These are phyloP conservation scores for Verruconis gallopava DNA, from an alignment of 2,329 filamentous ascomycete genomes.

Conservation along the genomic window DNA sequence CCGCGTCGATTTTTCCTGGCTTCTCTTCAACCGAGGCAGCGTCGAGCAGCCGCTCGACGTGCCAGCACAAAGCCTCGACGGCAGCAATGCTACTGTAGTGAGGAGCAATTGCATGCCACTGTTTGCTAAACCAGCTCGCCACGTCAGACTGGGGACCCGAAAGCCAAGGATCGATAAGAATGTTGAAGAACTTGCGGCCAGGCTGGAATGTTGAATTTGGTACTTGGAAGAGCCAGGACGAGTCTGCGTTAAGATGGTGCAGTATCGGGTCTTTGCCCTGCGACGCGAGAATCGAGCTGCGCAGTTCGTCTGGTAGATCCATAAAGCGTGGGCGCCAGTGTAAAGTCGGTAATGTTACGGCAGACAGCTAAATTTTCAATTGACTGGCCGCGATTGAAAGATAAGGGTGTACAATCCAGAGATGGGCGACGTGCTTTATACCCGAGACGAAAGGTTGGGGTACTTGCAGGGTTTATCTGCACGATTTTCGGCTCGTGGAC, in stretches of 20 bases:
- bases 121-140: constrained; percentile 50
- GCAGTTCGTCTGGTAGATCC: background rate
- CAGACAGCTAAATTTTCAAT: too few species aligned
- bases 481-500: too few species aligned
- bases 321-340: too few species aligned
- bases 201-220: constrained; percentile 35
- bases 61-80: constrained; percentile 38
- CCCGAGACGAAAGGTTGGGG: too few species aligned
- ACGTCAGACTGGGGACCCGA: constrained; percentile 50
- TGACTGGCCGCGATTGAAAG: too few species aligned
- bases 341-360: too few species aligned
- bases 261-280: constrained; percentile 35
- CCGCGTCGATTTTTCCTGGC: constrained; percentile 38
- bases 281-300: background rate
- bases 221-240: constrained; percentile 53
- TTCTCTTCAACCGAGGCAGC: constrained; percentile 13
- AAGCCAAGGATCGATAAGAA: constrained; percentile 55
- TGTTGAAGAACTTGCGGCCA: constrained; percentile 45
- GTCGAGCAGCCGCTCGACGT: constrained; percentile 34
- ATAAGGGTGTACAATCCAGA: too few species aligned
- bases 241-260: constrained; percentile 54
- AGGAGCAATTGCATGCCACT: constrained; percentile 46
- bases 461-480: too few species aligned
- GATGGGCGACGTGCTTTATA: too few species aligned
- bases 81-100: constrained; percentile 42